These are phyloP conservation scores for Rosellinia necatrix DNA, from an alignment of 2,329 filamentous ascomycete species.

Conservation along the genomic window DNA sequence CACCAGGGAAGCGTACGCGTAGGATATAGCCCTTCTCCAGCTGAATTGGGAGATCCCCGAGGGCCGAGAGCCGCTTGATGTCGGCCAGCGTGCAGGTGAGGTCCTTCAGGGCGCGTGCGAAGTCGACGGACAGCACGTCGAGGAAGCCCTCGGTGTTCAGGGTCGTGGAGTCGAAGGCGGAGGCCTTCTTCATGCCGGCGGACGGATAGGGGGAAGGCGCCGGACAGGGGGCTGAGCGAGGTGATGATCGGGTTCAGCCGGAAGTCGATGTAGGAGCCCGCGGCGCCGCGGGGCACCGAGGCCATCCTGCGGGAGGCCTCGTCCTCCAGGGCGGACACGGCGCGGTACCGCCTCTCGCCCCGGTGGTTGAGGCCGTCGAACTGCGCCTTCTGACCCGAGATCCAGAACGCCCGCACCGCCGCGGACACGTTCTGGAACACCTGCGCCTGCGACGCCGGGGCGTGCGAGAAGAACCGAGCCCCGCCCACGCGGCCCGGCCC, in stretches of 20 bases:
- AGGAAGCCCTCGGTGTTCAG: constrained; percentile 84
- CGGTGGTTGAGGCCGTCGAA: constrained; percentile 78
- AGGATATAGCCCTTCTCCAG: constrained; percentile 70
- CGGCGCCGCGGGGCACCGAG: constrained; percentile 56
- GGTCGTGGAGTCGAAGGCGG: constrained; percentile 56
- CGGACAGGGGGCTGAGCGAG: constrained; percentile 74
- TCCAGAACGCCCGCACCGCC: constrained; percentile 86
- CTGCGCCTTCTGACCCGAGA: constrained; percentile 86
- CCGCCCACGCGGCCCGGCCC: constrained; percentile 73
- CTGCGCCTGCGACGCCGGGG: constrained; percentile 81
- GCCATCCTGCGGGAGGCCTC: constrained; percentile 71
- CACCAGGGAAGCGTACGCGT: constrained; percentile 87
- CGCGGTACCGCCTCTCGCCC: constrained; percentile 79
- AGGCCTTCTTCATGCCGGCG: constrained; percentile 46
- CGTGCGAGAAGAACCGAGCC: constrained; percentile 87
- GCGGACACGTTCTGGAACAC: constrained; percentile 95
- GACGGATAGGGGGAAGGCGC: constrained; percentile 54
- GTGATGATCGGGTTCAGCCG: constrained; percentile 87
- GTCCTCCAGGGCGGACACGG: constrained; percentile 75
- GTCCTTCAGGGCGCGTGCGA: constrained; percentile 84
- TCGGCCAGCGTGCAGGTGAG: constrained; percentile 80
- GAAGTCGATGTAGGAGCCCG: constrained; percentile 89
- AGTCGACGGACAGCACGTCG: constrained; percentile 84
- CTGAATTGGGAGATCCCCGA: constrained; percentile 84
- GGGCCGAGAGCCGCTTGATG: constrained; percentile 71